Conservation (phyloP, 2,329 filamentous ascomycete genomes). For the Penicillium polonicum region DNA sequence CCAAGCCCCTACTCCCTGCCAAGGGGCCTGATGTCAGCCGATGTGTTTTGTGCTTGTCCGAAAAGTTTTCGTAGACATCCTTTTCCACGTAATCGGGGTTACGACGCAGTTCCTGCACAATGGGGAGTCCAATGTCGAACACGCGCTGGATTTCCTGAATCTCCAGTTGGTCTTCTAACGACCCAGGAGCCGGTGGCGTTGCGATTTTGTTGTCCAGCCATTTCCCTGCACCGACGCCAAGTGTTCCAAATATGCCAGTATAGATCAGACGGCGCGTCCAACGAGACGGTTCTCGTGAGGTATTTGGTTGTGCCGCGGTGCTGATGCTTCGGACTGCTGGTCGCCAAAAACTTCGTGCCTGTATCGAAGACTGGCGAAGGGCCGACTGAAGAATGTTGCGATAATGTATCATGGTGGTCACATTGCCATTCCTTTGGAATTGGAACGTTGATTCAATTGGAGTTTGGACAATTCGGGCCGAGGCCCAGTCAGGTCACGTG, state of each 20-base stretch:
- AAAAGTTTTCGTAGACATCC: conserved; percentile 38
- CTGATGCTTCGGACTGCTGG: conserved; percentile 20
- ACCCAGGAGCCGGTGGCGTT: conserved; percentile 34
- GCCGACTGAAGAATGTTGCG: conserved; percentile 25
- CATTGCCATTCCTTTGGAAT: conserved; percentile 13
- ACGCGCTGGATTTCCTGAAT: conserved; percentile 31
- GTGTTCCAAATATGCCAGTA: conserved; percentile 33
- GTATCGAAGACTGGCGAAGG: conserved; percentile 14
- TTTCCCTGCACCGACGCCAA: conserved; percentile 33
- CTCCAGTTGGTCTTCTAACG: conserved; percentile 32
- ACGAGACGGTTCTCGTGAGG: conserved; percentile 24
- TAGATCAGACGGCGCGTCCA: conserved; percentile 40
- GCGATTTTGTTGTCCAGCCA: conserved; percentile 24
- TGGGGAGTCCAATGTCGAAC: conserved; percentile 36
- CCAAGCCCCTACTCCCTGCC: conserved; percentile 41
- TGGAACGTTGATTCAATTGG: background rate
- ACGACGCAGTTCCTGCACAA: conserved; percentile 39
- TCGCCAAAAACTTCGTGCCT: conserved; percentile 7
- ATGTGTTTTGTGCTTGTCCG: conserved; percentile 34
- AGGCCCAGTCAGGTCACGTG: conserved; percentile 3
- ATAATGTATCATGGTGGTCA: conserved; percentile 30
- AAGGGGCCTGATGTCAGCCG: conserved; percentile 43
- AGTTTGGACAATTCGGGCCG: background rate
- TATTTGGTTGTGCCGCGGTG: conserved; percentile 18
- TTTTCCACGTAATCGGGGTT: conserved; percentile 43